phyloP scores from a whole-genome alignment of 2,329 filamentous ascomycete genomes.

The Fusarium euwallaceae region DNA sequence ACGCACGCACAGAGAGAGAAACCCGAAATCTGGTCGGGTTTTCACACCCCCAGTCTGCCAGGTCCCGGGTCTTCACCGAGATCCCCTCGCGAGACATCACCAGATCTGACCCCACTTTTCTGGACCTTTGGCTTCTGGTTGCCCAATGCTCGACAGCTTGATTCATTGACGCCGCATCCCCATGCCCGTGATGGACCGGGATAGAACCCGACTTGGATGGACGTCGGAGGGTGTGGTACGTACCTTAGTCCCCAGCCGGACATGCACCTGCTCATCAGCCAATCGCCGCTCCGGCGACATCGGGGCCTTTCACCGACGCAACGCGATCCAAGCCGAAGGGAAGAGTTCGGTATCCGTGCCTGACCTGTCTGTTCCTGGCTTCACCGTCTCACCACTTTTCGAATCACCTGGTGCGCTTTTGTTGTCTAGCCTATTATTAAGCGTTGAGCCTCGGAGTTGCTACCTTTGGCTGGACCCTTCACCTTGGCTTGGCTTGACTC shows the following conservation, averaged over 20 bases:
- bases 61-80: conserved; percentile 41
- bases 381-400: conserved; percentile 11
- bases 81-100: conserved; percentile 40
- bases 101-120: conserved; percentile 31
- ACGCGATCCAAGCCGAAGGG: conserved; percentile 34
- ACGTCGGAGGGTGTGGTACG: conserved; percentile 1
- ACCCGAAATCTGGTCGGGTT: conserved; percentile 6
- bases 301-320: conserved; percentile 33
- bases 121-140: conserved; percentile 14
- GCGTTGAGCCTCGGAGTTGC: not conserved
- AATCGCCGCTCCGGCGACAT: conserved; percentile 21
- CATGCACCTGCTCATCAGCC: conserved; percentile 3
- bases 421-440: conserved; percentile 2
- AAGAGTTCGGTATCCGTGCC: conserved; percentile 2
- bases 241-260: conserved; percentile 3
- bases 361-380: conserved; percentile 6
- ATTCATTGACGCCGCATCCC: conserved; percentile 21
- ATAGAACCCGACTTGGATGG: conserved; percentile 15
- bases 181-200: conserved; percentile 13
- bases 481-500: not conserved
- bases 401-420: not conserved
- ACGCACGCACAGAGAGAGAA: not conserved
- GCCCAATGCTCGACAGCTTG: conserved; percentile 24
- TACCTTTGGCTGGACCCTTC: not conserved
- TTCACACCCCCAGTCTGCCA: conserved; percentile 14